Evolutionary conservation across 176 grass and related monocot species (phyloP).

Genomic region (Zizania latifolia): DNA sequence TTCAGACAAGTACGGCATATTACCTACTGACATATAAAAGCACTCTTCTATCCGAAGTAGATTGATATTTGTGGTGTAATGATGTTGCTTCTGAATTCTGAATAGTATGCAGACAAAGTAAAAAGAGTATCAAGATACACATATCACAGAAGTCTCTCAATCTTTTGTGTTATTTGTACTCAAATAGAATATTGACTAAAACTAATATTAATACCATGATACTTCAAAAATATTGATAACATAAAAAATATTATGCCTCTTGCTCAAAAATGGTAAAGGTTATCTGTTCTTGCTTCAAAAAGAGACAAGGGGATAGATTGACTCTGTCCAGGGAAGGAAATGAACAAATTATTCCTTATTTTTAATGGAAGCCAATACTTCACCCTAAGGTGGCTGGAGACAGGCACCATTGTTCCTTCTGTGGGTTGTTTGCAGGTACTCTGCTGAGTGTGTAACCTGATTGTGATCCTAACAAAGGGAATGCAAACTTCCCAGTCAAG

Average conservation of each 20-base stretch:
- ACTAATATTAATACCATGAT: background rate
- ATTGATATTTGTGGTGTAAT: background rate
- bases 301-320: background rate
- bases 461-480: background rate
- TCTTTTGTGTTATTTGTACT: background rate
- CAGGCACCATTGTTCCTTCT: constrained; percentile 6
- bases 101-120: background rate
- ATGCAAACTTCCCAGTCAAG: background rate
- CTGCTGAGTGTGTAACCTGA: background rate
- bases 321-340: background rate
- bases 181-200: background rate
- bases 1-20: background rate
- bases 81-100: background rate
- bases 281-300: constrained; percentile 7
- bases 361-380: background rate
- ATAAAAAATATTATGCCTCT: background rate
- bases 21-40: background rate
- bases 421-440: background rate
- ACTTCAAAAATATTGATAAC: background rate
- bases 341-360: background rate
- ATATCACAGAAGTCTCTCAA: background rate
- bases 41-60: background rate
- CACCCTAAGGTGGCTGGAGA: background rate
- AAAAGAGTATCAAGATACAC: background rate
- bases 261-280: constrained; percentile 1